Evolutionary conservation across 1,284 basidiomycete genomes (phyloP), one percentile per base, ranked within the genome.

Genomic region (Sanghuangporus weigelae): DNA sequence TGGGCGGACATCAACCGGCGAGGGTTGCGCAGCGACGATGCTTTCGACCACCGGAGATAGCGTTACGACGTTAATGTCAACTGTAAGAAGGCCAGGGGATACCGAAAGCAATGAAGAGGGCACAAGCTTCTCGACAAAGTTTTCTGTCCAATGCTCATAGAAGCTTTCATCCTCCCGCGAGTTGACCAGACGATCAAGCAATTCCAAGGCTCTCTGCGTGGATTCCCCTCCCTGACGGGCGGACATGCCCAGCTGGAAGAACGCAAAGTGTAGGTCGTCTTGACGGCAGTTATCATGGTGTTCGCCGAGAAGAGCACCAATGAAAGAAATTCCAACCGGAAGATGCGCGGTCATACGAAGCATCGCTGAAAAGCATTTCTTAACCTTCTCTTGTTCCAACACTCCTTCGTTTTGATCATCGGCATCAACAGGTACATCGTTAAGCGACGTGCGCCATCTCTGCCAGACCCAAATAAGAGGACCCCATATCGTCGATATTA

Each of bases 401-500:
- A 66, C 77, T 8, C 67, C 64, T 10, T 70, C 69, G 26, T 65
- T 65, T 26, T 67, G 70, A 8, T 76, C 77, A 46, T 79, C 78
- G 10, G 68, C 65, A 57, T 67, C 68, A 16, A n/a, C 36, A 16
- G 38, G 14, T n/a, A 46, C 5, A 44, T 36, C 31, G 11, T 35
- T 12, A 11, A 54, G 19, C 3, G 60, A 61, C 14, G 42, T 31
- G 5, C 59, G 82, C 84, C 72, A 87, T 79, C 69, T 84, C 89
- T 14, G 78, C 81, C 89, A 89, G 88, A 7, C 78, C 75, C 62
- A 88, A 68, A 59, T 79, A 74, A 69, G 63, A 2, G 64, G 49
- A 4, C 89, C 81, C 88, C 89, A 92, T 10, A 84, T 75, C 3
- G 87, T 69, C 61, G 82, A 83, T 1, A 78, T 79, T 1, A 91